Evolutionary conservation across 2,329 filamentous ascomycete species (phyloP), one percentile per base, ranked within the genome.

Genomic region (Zasmidium cellare): DNA sequence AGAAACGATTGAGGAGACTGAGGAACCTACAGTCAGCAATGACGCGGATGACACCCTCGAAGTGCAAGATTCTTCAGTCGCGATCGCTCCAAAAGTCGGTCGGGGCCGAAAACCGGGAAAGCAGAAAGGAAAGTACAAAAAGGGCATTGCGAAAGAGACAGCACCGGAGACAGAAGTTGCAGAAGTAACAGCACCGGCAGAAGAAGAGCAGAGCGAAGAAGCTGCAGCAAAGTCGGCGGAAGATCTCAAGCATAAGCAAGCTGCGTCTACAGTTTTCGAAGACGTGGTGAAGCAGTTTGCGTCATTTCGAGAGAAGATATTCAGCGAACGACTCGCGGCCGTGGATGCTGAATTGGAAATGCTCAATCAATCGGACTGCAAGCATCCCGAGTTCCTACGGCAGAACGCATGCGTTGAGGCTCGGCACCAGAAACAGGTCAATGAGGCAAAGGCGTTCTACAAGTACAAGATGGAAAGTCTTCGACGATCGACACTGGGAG

Each of bases 201-300:
- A 63, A 44, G 59, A 60, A 25, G 67, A 71, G 46, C 63, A 58
- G 46, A 64, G 58, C 22, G 71, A 68, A 51, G 69, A 71, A 46
- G 56, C 58, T 38, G 60, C 70, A n/a, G 74, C 76, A n/a, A 82
- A 79, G 66, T 73, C 73, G 18, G 81, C 82, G 65, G 81, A 84
- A 74, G 80, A 81, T 67, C 73, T 77, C 78, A 75, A 76, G 74
- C 74, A 64, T 23, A 69, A 67, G 46, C 60, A 60, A 24, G 65
- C 67, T 44, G 69, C 69, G 19, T 64, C 68, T 1, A 59, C 58
- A 2, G 58, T 62, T 14, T 72, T 97, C 67, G 82, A 85, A 18
- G 84, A 85, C 18, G 89, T 99, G 46, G 93, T 97, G 72, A 89
- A 89, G 72, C 90, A 94, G 71, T 99, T 99, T 76, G 86, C 88